Percentiles rank a stretch among this genome's conserved stretches.
Evolutionary conservation across 768 basidiomycete species (phyloP).

Genomic region (Dentipellis sp.): DNA sequence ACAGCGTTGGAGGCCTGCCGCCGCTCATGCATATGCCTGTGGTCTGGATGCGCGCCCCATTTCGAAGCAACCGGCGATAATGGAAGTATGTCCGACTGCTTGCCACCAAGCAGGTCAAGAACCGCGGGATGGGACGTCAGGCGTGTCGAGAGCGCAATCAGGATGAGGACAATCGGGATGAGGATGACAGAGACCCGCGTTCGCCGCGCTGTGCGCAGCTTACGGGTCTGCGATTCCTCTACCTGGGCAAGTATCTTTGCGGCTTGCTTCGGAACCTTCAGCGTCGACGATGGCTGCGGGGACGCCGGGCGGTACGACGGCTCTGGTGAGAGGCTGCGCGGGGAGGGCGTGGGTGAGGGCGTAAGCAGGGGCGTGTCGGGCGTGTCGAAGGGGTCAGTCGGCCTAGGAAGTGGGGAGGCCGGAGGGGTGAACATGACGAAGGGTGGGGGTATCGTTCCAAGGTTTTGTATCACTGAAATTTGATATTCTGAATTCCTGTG

Average conservation of each 20-base stretch:
- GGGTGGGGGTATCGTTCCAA: neutral
- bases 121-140: conserved; percentile 39
- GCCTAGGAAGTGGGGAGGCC: conserved; percentile 28
- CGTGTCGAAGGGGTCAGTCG: conserved; percentile 6
- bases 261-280: neutral
- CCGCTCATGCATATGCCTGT: conserved; percentile 1
- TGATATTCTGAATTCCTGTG: too few species aligned
- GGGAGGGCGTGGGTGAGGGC: neutral
- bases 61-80: conserved; percentile 16
- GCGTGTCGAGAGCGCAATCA: conserved; percentile 45
- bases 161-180: conserved; percentile 45
- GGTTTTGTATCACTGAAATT: too few species aligned
- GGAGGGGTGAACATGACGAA: conserved; percentile 29
- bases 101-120: conserved; percentile 28
- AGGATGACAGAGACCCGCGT: conserved; percentile 44
- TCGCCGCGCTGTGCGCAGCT: conserved; percentile 35
- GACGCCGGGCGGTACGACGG: neutral
- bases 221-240: conserved; percentile 15
- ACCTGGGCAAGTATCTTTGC: neutral
- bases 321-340: neutral
- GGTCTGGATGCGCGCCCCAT: conserved; percentile 7
- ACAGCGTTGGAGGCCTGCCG: neutral
- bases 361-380: neutral
- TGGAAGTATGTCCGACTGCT: too few species aligned
- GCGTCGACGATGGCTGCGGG: conserved; percentile 10